Evolutionary conservation across 2,329 filamentous ascomycete species (phyloP).

Genomic region (Hypoxylon sp.): DNA sequence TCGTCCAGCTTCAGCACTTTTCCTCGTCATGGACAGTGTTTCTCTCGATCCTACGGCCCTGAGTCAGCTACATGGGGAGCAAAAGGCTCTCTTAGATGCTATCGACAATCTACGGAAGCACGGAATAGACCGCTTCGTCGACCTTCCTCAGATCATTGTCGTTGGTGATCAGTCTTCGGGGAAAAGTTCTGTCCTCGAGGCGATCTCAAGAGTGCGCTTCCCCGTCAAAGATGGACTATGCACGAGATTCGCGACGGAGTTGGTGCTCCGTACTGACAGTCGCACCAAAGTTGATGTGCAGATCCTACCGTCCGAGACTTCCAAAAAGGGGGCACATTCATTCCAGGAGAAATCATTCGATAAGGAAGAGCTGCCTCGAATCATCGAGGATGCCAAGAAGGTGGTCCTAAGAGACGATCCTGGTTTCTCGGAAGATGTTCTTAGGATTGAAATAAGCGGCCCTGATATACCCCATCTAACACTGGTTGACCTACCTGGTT

Average conservation of each 20-base stretch:
- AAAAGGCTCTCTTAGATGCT: conserved; percentile 63
- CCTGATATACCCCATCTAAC: conserved; percentile 61
- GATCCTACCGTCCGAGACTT: conserved; percentile 49
- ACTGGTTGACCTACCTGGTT: conserved; percentile 66
- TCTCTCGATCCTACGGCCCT: conserved; percentile 52
- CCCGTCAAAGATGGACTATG: conserved; percentile 66
- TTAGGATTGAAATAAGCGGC: conserved; percentile 60
- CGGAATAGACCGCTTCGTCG: conserved; percentile 57
- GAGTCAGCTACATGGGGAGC: conserved; percentile 58
- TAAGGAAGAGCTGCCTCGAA: conserved; percentile 56
- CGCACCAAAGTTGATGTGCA: conserved; percentile 56
- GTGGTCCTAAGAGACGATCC: conserved; percentile 55
- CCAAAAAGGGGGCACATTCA: conserved; percentile 36
- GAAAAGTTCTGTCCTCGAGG: conserved; percentile 73
- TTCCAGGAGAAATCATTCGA: conserved; percentile 53
- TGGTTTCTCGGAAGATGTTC: conserved; percentile 59
- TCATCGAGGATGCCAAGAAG: conserved; percentile 65
- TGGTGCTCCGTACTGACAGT: conserved; percentile 61
- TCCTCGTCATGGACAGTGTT: conserved; percentile 31
- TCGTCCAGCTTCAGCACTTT: no score
- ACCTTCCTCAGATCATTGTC: conserved; percentile 67
- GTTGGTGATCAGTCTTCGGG: conserved; percentile 71
- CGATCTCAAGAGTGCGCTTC: conserved; percentile 71
- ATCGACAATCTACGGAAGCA: conserved; percentile 64
- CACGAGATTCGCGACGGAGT: conserved; percentile 71